A percentile compares a stretch with the other conserved stretches of the same genome.
phyloP scores from a whole-genome alignment of 768 basidiomycete genomes.

The Tricholomella constricta region DNA sequence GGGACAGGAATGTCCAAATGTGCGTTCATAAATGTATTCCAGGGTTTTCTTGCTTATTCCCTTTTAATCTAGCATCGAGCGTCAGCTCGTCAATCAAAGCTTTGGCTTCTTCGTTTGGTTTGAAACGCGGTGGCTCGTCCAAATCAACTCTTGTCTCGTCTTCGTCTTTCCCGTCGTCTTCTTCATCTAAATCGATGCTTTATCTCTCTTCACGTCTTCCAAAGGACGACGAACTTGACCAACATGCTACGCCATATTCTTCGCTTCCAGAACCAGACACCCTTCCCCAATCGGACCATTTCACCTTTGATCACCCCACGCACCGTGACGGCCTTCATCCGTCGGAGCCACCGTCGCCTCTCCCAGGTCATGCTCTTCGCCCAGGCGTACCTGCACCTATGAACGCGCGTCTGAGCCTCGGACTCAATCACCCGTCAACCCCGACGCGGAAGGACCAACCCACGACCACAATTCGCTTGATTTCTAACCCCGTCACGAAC shows the following conservation, averaged over 20 bases:
- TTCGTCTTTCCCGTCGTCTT: slow-evolving; percentile 17
- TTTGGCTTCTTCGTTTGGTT: slow-evolving; percentile 72
- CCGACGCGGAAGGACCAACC: slow-evolving; percentile 41
- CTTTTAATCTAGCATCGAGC: slow-evolving; percentile 46
- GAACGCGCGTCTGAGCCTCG: slow-evolving; percentile 63
- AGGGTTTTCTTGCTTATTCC: slow-evolving; percentile 9
- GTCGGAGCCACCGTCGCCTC: slow-evolving; percentile 42
- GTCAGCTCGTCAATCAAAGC: slow-evolving; percentile 75
- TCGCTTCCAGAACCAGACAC: slow-evolving; percentile 34
- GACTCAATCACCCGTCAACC: slow-evolving; percentile 44
- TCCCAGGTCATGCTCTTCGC: slow-evolving; percentile 61
- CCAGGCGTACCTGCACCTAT: slow-evolving; percentile 63
- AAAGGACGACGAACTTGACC: slow-evolving; percentile 39
- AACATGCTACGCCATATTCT: slow-evolving; percentile 45
- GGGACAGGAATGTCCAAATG: slow-evolving; percentile 67
- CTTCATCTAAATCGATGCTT: slow-evolving; percentile 25
- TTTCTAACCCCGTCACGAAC: slow-evolving; percentile 35
- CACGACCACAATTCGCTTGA: slow-evolving; percentile 55
- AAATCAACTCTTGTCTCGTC: slow-evolving; percentile 21
- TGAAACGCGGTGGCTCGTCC: slow-evolving; percentile 53
- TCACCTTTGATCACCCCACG: slow-evolving; percentile 42
- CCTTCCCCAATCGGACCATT: slow-evolving; percentile 50
- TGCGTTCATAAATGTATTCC: slow-evolving; percentile 29
- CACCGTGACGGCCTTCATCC: neutral
- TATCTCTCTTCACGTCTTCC: slow-evolving; percentile 22